A percentile compares a stretch with the other conserved stretches of the same genome.
phyloP scores from a whole-genome alignment of 257 asterid genomes.

The Primulina tabacum region DNA sequence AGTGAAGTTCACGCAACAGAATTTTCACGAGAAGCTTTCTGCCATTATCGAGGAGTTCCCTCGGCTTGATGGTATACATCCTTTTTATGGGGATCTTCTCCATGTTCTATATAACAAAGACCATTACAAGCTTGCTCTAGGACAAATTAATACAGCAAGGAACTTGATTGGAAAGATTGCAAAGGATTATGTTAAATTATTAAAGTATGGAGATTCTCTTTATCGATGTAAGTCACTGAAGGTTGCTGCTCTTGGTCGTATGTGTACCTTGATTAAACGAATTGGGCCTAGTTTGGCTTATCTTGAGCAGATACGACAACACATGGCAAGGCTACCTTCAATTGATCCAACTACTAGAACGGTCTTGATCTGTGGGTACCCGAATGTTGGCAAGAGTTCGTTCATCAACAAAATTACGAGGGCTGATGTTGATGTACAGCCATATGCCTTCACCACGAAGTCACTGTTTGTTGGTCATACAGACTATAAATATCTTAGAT shows the following conservation, averaged over 20 bases:
- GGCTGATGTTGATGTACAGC: conserved; percentile 96
- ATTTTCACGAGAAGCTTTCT: conserved; percentile 81
- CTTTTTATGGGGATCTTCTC: conserved; percentile 90
- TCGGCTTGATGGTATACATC: conserved; percentile 85
- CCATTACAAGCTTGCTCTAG: conserved; percentile 96
- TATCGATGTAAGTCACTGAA: conserved; percentile 87
- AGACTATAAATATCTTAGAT: conserved; percentile 81
- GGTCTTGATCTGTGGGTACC: conserved; percentile 96
- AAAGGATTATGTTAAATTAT: conserved; percentile 73
- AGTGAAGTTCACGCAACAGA: conserved; percentile 81
- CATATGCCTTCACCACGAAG: conserved; percentile 96
- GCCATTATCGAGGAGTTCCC: conserved; percentile 93
- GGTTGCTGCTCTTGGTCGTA: conserved; percentile 94
- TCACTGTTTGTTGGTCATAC: conserved; percentile 94
- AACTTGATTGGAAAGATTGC: conserved; percentile 78
- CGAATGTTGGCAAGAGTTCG: conserved; percentile 97
- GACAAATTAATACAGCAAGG: conserved; percentile 87
- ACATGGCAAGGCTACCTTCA: conserved; percentile 90
- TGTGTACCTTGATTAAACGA: conserved; percentile 87
- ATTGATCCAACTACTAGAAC: conserved; percentile 95
- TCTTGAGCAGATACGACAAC: conserved; percentile 97
- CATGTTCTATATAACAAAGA: conserved; percentile 96
- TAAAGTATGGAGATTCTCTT: conserved; percentile 89
- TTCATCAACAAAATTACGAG: conserved; percentile 90
- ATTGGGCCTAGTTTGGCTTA: conserved; percentile 89